A percentile compares a stretch with the other conserved stretches of the same genome.
phyloP scores from a whole-genome alignment of 2,329 filamentous ascomycete genomes.

The Sporothrix sp. region DNA sequence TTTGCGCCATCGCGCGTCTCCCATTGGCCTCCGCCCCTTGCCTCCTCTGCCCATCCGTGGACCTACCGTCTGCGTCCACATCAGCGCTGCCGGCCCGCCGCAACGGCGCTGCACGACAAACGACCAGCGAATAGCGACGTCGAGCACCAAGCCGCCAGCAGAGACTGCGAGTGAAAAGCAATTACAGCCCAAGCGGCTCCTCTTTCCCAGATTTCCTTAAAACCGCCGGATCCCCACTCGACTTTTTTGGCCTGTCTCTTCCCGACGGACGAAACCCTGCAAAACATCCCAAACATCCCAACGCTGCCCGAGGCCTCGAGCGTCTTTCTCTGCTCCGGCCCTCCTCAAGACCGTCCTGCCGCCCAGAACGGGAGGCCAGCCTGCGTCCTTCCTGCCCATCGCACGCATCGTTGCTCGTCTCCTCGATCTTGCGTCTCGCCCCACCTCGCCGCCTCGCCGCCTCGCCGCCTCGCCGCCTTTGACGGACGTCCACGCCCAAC shows the following conservation, averaged over 20 bases:
- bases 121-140: background rate
- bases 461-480: background rate
- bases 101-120: background rate
- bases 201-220: conserved; percentile 11
- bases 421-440: too few relatives aligned
- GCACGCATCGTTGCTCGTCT: too few relatives aligned
- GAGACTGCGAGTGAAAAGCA: too few relatives aligned
- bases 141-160: too few relatives aligned
- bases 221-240: conserved; percentile 10
- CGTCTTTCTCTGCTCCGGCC: too few relatives aligned
- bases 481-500: conserved; percentile 11
- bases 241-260: conserved; percentile 5
- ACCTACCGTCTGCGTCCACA: conserved; percentile 11
- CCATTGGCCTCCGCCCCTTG: background rate
- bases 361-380: too few relatives aligned
- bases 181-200: too few relatives aligned
- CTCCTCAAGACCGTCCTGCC: background rate
- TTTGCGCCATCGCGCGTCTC: background rate
- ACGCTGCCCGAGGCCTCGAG: conserved; percentile 9
- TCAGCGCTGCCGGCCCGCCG: background rate
- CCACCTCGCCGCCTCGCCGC: background rate
- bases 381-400: too few relatives aligned
- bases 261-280: conserved; percentile 5
- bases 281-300: conserved; percentile 7
- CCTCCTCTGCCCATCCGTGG: background rate